These are phyloP conservation scores for Fraxinus latifolia DNA, from an alignment of 305 asterid genomes.

Conservation along the genomic window DNA sequence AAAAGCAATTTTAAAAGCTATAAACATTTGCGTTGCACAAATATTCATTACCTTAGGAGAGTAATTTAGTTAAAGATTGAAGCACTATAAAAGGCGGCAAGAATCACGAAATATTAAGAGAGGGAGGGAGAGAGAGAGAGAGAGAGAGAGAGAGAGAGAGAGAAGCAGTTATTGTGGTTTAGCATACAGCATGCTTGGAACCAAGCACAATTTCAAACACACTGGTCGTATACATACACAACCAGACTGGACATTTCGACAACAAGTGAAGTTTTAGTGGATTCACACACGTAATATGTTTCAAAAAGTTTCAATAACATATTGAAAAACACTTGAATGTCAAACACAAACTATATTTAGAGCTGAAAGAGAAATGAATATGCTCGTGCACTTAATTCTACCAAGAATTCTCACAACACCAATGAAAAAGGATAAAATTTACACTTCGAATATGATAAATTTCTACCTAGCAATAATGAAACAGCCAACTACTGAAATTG, in stretches of 20 bases:
- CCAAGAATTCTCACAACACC: neutral
- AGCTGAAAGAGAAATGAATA: neutral
- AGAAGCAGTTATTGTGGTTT: neutral
- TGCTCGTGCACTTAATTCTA: neutral
- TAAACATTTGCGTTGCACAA: neutral
- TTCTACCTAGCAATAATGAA: neutral
- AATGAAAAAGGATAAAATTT: neutral
- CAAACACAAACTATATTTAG: neutral
- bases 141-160: too few relatives aligned
- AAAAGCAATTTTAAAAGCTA: neutral
- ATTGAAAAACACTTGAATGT: neutral
- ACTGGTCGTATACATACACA: neutral
- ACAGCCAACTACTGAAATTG: slow-evolving; percentile 19
- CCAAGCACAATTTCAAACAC: neutral
- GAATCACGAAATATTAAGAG: neutral
- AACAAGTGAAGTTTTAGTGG: neutral
- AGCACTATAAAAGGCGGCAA: neutral
- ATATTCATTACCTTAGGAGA: neutral
- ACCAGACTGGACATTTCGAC: neutral
- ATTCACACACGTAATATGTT: neutral
- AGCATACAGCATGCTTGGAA: neutral
- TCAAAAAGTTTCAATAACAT: neutral
- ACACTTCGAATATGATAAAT: slow-evolving; percentile 1
- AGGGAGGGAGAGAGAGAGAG: too few relatives aligned
- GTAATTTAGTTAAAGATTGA: neutral